Percentiles rank a stretch among this genome's conserved stretches.
These are phyloP conservation scores for Jimgerdemannia flammicorona DNA, from an alignment of 192 early-diverging fungal genomes.

Conservation along the genomic window DNA sequence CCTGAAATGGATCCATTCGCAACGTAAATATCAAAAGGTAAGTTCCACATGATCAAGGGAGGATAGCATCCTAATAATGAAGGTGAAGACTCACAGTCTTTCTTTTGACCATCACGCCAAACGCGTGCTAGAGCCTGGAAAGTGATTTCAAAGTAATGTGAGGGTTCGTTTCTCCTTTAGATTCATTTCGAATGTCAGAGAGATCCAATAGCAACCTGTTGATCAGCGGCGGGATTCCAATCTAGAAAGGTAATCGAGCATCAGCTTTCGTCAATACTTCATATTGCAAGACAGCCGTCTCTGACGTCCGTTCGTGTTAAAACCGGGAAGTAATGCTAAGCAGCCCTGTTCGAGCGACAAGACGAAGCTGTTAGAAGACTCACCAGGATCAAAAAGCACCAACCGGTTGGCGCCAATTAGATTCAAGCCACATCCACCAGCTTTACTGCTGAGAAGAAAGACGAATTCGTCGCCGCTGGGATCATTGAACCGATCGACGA, in stretches of 20 bases:
- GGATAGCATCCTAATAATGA: background rate
- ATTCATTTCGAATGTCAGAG: background rate
- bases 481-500: constrained; percentile 97
- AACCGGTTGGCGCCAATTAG: constrained; percentile 97
- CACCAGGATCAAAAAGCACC: constrained; percentile 87
- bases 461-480: constrained; percentile 84
- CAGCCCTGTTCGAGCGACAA: background rate
- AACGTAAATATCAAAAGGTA: background rate
- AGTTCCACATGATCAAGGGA: background rate
- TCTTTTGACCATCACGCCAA: constrained; percentile 84
- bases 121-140: constrained; percentile 73
- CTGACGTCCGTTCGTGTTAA: too few relatives aligned
- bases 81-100: constrained; percentile 46
- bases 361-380: background rate
- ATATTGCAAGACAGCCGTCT: background rate
- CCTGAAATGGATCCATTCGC: constrained; percentile 44
- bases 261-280: background rate
- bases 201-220: constrained; percentile 45
- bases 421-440: constrained; percentile 98
- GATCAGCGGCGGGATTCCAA: constrained; percentile 98
- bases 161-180: constrained; percentile 16
- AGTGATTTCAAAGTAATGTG: background rate
- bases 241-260: constrained; percentile 31
- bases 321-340: too few relatives aligned
- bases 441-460: constrained; percentile 95